Evolutionary conservation across 2,329 filamentous ascomycete genomes (phyloP).

Genomic region (Neurospora crassa): DNA sequence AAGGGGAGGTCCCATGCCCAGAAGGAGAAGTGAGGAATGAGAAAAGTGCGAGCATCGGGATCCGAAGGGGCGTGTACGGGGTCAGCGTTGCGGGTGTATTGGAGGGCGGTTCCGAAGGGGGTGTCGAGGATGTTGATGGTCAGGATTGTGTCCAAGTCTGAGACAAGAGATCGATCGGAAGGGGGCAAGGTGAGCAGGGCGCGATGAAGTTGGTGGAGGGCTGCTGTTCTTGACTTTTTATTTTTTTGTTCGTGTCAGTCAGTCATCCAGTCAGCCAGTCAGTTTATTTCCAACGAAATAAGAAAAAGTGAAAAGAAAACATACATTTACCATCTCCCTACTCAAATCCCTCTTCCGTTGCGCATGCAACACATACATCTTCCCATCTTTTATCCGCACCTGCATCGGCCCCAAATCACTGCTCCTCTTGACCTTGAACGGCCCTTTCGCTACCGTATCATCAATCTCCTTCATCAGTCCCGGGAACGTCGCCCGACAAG

Average conservation of each 20-base stretch:
- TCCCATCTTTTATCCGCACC: slow-evolving; percentile 31
- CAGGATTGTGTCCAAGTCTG: slow-evolving; percentile 41
- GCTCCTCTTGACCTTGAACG: slow-evolving; percentile 30
- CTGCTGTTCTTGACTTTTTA: slow-evolving; percentile 35
- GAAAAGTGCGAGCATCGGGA: slow-evolving; percentile 29
- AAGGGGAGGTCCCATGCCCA: slow-evolving; percentile 44
- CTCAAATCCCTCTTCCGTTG: slow-evolving; percentile 32
- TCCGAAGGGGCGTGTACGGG: slow-evolving; percentile 20
- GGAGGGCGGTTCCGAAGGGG: slow-evolving; percentile 32
- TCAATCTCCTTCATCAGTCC: slow-evolving; percentile 37
- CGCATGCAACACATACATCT: slow-evolving; percentile 36
- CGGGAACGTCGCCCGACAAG: slow-evolving; percentile 37
- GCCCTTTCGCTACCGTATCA: slow-evolving; percentile 31
- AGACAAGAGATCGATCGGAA: neutral
- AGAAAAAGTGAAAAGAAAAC: neutral
- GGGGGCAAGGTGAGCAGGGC: slow-evolving; percentile 39
- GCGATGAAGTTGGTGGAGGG: slow-evolving; percentile 43
- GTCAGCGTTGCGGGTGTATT: slow-evolving; percentile 37
- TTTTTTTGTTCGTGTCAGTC: neutral
- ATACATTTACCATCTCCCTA: slow-evolving; percentile 29
- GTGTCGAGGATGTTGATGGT: slow-evolving; percentile 42
- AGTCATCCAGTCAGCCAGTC: neutral
- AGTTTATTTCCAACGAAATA: neutral
- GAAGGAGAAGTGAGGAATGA: slow-evolving; percentile 47
- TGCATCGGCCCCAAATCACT: slow-evolving; percentile 32